phyloP scores from a whole-genome alignment of 108 stramenopile genomes.

The Heterococcus sp. region DNA sequence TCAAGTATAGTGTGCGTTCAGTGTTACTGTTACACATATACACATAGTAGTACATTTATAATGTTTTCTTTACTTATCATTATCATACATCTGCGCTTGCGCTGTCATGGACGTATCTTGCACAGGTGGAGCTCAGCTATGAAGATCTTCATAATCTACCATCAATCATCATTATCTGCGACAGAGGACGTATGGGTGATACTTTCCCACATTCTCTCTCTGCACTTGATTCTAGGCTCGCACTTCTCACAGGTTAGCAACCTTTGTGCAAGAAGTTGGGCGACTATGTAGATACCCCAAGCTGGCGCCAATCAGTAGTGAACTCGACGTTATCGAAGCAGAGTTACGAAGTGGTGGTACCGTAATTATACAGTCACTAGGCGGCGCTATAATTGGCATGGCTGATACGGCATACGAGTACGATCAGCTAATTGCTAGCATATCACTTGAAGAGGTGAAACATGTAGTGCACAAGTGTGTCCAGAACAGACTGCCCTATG shows the following conservation, averaged over 20 bases:
- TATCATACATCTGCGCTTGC: too few species aligned
- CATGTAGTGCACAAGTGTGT: not conserved
- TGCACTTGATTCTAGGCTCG: constrained; percentile 10
- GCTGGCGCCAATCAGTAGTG: too few species aligned
- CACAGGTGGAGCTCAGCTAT: not conserved
- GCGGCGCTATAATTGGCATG: not conserved
- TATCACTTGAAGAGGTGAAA: not conserved
- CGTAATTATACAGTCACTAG: too few species aligned
- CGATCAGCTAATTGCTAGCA: not conserved
- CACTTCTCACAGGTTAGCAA: not conserved
- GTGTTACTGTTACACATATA: too few species aligned
- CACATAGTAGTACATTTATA: too few species aligned
- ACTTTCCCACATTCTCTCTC: constrained; percentile 14
- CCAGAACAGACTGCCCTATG: not conserved
- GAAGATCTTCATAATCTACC: constrained; percentile 23
- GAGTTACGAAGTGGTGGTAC: too few species aligned
- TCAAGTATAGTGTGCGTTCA: too few species aligned
- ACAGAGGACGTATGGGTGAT: constrained; percentile 19
- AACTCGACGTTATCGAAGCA: too few species aligned
- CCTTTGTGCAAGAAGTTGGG: constrained; percentile 16
- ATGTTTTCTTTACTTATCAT: too few species aligned
- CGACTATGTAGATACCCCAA: constrained; percentile 18
- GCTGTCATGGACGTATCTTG: too few species aligned
- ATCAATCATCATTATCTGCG: constrained; percentile 9
- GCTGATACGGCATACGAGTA: not conserved